phyloP scores from a whole-genome alignment of 2,329 filamentous ascomycete genomes.

The Colletotrichum sp. region DNA sequence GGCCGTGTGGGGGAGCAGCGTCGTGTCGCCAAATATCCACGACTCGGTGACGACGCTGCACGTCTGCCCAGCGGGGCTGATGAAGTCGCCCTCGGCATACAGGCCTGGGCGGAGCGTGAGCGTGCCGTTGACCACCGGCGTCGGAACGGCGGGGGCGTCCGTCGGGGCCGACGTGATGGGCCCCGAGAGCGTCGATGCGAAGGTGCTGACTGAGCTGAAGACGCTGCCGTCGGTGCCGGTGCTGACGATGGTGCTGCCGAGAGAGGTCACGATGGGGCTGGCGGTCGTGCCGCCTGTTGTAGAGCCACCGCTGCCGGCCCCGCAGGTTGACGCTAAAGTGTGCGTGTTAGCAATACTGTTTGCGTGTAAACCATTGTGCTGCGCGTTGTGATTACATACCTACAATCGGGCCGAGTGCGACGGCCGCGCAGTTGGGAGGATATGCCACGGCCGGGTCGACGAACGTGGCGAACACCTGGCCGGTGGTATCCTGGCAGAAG shows the following conservation, averaged over 20 bases:
- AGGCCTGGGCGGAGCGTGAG: constrained; percentile 12
- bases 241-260: not conserved
- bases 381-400: not conserved
- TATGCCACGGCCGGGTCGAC: constrained; percentile 8
- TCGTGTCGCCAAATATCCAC: constrained; percentile 11
- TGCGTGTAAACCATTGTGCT: not conserved
- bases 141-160: not conserved
- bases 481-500: constrained; percentile 11
- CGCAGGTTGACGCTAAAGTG: not conserved
- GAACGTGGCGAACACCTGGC: constrained; percentile 8
- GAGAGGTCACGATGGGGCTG: not conserved
- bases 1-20: not conserved
- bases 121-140: constrained; percentile 6
- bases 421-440: not conserved
- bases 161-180: not conserved
- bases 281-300: not conserved
- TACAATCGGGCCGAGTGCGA: not conserved
- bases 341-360: not conserved
- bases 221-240: constrained; percentile 1
- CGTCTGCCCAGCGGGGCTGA: not conserved
- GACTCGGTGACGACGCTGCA: constrained; percentile 12
- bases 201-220: not conserved
- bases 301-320: not conserved
- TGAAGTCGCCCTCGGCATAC: not conserved
- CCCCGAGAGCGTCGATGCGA: not conserved